Percentiles rank a stretch among this genome's conserved stretches.
Evolutionary conservation across 2,329 filamentous ascomycete species (phyloP).

Genomic region (Exophiala sideris): DNA sequence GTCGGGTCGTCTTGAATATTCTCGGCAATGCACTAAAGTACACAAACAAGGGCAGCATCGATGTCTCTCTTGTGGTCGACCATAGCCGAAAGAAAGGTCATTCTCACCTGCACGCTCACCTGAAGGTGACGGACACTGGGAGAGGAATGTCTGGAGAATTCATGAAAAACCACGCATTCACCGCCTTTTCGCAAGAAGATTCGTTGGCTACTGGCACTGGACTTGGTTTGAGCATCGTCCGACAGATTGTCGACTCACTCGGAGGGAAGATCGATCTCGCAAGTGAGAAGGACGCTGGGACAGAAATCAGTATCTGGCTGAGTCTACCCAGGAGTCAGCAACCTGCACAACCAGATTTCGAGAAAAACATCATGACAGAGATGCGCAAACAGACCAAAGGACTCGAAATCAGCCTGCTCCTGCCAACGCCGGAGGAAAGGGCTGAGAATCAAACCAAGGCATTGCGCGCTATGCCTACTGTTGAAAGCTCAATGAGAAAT

Average conservation of each 20-base stretch:
- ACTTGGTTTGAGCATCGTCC: slow-evolving; percentile 63
- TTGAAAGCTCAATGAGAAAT: slow-evolving; percentile 19
- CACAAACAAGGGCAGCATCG: slow-evolving; percentile 52
- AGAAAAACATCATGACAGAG: slow-evolving; percentile 12
- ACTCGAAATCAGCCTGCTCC: slow-evolving; percentile 18
- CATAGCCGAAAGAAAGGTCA: slow-evolving; percentile 33
- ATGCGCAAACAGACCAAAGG: slow-evolving; percentile 12
- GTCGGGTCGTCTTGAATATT: slow-evolving; percentile 60
- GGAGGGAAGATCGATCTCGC: slow-evolving; percentile 58
- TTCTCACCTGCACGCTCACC: slow-evolving; percentile 31
- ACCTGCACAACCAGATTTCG: background rate
- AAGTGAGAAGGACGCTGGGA: slow-evolving; percentile 54
- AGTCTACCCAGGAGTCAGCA: slow-evolving; percentile 18
- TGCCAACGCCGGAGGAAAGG: slow-evolving; percentile 4
- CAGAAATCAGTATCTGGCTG: slow-evolving; percentile 43
- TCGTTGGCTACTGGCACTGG: slow-evolving; percentile 48
- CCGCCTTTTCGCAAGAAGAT: slow-evolving; percentile 59
- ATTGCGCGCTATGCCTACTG: slow-evolving; percentile 18
- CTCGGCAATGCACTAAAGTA: slow-evolving; percentile 64
- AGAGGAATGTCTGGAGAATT: slow-evolving; percentile 64
- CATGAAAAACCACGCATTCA: slow-evolving; percentile 58
- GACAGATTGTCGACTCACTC: slow-evolving; percentile 57
- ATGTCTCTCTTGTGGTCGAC: slow-evolving; percentile 39
- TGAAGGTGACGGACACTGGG: slow-evolving; percentile 62
- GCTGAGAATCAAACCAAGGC: background rate